These are phyloP conservation scores for Malus orientalis DNA, from an alignment of 306 rosid genomes.

Conservation along the genomic window DNA sequence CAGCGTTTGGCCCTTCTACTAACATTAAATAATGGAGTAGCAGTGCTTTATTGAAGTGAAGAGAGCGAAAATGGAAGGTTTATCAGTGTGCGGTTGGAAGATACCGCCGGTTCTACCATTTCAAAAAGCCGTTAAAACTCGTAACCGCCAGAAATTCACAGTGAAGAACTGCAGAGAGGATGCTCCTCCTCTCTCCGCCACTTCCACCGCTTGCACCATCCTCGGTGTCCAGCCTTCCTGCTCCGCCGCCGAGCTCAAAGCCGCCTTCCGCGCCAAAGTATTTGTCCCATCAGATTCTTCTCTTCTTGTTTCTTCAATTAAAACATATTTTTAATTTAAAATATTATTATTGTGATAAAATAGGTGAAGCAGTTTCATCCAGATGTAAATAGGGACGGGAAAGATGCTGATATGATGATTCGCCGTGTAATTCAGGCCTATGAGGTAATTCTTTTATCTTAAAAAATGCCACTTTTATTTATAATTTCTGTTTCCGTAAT, in stretches of 20 bases:
- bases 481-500: neutral
- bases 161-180: slow-evolving; percentile 26
- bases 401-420: slow-evolving; percentile 56
- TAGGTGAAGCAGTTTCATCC: slow-evolving; percentile 96
- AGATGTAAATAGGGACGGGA: slow-evolving; percentile 46
- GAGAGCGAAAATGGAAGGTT: slow-evolving; percentile 26
- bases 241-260: slow-evolving; percentile 57
- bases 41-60: neutral
- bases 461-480: neutral
- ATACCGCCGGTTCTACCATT: slow-evolving; percentile 6
- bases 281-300: neutral
- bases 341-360: neutral
- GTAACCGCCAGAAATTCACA: neutral
- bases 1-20: neutral
- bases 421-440: slow-evolving; percentile 85
- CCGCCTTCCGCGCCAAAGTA: slow-evolving; percentile 86
- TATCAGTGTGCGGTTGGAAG: slow-evolving; percentile 15
- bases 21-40: neutral
- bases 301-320: neutral
- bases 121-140: slow-evolving; percentile 22
- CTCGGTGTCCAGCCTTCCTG: slow-evolving; percentile 63
- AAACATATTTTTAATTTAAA: neutral
- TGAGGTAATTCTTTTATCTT: slow-evolving; percentile 30
- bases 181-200: slow-evolving; percentile 35
- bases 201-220: slow-evolving; percentile 47